Evolutionary conservation across 305 asterid genomes (phyloP), one percentile per base, ranked within the genome.

Genomic region (Striga hermonthica): DNA sequence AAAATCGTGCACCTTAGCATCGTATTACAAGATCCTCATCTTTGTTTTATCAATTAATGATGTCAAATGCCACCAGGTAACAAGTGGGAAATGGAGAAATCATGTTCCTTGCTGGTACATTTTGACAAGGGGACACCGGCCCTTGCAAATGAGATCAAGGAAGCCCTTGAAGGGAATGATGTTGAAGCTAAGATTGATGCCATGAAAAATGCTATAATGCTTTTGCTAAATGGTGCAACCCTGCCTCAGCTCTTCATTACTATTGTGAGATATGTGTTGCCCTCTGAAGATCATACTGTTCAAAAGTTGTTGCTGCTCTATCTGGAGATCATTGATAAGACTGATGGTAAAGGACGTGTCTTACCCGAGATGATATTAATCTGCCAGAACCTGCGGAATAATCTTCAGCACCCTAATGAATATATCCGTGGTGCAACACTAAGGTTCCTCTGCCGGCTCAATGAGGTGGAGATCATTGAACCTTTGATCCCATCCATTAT

Each of bases 251-350:
- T 93, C 38, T 93, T 90, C 67, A 88, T 93, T 54, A 90, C 97
- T n/a, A 81, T 93, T 53, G 89, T 90, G 66, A 82, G 97, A 83
- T 93, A 87, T 13, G 98, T 89, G 12, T 74, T 89, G 13, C 96
- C 98, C 64, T 91, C 88, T n/a, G 97, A 89, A 69, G 97, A 93
- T 71, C 99, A 94, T 83, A 94, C 96, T 4, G 79, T 94, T 64
- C 98, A 94, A 74, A 94, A 86, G 72, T 81, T 94, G 69, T 71
- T 94, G 36, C 64, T 94, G 72, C 82, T 88, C 50, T 94, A 91
- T 70, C 77, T 94, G 84, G 99, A 94, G 78, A 88, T 87, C 52
- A 86, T 90, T 3, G 97, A 91, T 69, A 94, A 94, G 78, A 94
- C 98, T 4, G 99, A 94, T 73, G 83, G 82, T 15, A 85, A 82